Evolutionary conservation across 768 basidiomycete genomes (phyloP).

Genomic region (Calvatia gigantea): DNA sequence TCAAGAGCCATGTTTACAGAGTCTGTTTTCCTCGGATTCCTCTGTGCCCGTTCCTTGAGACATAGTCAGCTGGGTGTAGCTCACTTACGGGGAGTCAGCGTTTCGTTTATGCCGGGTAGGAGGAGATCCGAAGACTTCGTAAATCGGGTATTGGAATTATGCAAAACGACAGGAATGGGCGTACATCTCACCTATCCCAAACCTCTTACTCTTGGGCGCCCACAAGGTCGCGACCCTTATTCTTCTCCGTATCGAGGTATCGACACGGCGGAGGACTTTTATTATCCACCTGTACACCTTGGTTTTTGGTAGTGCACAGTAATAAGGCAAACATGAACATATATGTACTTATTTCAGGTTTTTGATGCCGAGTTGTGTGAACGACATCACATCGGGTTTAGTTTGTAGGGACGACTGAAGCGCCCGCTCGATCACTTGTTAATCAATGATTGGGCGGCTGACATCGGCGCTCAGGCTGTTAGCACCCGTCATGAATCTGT

Average conservation of each 20-base stretch:
- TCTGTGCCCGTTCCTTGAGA: not conserved
- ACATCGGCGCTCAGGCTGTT: not conserved
- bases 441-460: no score
- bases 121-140: not conserved
- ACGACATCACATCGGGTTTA: no score
- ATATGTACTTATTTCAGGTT: not conserved
- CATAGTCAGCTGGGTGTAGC: not conserved
- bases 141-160: not conserved
- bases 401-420: no score
- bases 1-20: constrained; percentile 3
- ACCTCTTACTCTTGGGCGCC: not conserved
- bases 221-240: not conserved
- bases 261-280: not conserved
- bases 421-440: no score
- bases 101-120: not conserved
- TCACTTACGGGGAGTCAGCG: not conserved
- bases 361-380: not conserved
- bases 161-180: not conserved
- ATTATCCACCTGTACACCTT: not conserved
- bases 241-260: not conserved
- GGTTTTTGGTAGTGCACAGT: not conserved
- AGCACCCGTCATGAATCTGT: not conserved
- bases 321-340: not conserved
- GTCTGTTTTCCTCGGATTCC: not conserved
- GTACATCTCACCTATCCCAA: not conserved